Conservation (phyloP, 2,329 filamentous ascomycete genomes). For the Didymella sp. region DNA sequence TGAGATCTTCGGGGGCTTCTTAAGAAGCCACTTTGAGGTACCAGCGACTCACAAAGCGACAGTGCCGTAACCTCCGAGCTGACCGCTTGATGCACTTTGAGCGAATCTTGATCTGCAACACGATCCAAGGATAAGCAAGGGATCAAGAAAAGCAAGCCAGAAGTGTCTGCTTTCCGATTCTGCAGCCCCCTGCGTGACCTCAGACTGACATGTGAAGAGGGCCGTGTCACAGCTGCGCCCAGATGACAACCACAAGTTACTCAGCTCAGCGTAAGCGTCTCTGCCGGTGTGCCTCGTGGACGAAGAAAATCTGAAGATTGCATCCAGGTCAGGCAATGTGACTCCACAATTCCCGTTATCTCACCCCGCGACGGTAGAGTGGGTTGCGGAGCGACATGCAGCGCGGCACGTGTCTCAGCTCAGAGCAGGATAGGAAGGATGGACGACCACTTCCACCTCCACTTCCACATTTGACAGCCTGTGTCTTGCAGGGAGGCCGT, state of each 20-base stretch:
- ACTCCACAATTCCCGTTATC: constrained; percentile 22
- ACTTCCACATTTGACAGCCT: background rate
- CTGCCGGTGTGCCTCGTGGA: constrained; percentile 29
- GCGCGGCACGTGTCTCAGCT: constrained; percentile 13
- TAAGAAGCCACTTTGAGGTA: too few relatives aligned
- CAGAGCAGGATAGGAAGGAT: constrained; percentile 1
- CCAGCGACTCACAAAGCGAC: too few relatives aligned
- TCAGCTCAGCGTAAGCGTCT: constrained; percentile 12
- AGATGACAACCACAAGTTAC: constrained; percentile 8
- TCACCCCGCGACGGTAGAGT: constrained; percentile 4
- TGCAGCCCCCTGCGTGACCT: constrained; percentile 1
- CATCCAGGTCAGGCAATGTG: constrained; percentile 14
- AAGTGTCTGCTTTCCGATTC: background rate
- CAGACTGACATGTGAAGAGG: constrained; percentile 20
- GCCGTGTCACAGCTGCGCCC: constrained; percentile 1
- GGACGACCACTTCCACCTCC: background rate
- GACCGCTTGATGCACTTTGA: too few relatives aligned
- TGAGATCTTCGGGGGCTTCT: too few relatives aligned
- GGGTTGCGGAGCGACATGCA: constrained; percentile 11
- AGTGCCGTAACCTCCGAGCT: too few relatives aligned
- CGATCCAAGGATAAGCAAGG: too few relatives aligned
- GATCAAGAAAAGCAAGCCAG: background rate
- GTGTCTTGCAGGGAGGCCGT: constrained; percentile 4
- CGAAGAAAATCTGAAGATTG: constrained; percentile 8
- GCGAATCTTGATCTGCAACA: too few relatives aligned